Base-by-base conservation (phyloP, 441 rosid genomes). In the Jatropha multifida region DNA sequence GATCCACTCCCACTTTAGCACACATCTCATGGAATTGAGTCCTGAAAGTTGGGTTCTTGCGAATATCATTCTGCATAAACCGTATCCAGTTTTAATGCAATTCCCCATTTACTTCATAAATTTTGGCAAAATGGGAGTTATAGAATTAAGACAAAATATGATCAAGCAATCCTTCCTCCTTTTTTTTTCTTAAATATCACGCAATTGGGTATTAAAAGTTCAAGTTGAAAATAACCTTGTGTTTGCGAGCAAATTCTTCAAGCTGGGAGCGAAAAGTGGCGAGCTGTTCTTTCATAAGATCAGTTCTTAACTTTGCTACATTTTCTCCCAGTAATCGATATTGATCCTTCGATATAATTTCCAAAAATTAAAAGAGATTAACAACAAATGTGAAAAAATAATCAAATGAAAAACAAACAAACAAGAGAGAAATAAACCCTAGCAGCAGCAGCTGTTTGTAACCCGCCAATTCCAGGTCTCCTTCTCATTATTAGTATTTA, bases 241-340 rank as follows among this genome's bases (percentile, higher is more conserved):
- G 97, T 76, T 93, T 91, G 51, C 96, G 97, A 52, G 97, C 97
- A 72, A 91, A 94, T 48, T 94, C 97, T 83, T 94, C 94, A 38
- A 91, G 94, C 85, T 94, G 97, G 15, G 97, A 86, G 37, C 91
- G 86, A 71, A 94, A 94, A 46, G 98, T 92, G 71, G 93, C 84
- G 27, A 92, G 98, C 87, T 93, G 99, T 78, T 95, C 99, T 80
- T 95, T 93, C 97, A 95, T 93, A 26, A 93, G 91, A 87, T 95
- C 99, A 71, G 91, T 88, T 74, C 89, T 84, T 42, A 95, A 68
- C 88, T 86, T 93, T 41, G 96, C 98, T 59, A 93, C 98, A 92
- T 95, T 95, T 83, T 93, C 98, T 76, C 98, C 97, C 23, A 89
- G 82, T 69, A 88, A 72, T 48, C 98, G 85, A 79, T 91, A 95